Percentiles rank a stretch among this genome's conserved stretches.
Evolutionary conservation across 306 rosid genomes (phyloP).

Genomic region (Corylus heterophylla): DNA sequence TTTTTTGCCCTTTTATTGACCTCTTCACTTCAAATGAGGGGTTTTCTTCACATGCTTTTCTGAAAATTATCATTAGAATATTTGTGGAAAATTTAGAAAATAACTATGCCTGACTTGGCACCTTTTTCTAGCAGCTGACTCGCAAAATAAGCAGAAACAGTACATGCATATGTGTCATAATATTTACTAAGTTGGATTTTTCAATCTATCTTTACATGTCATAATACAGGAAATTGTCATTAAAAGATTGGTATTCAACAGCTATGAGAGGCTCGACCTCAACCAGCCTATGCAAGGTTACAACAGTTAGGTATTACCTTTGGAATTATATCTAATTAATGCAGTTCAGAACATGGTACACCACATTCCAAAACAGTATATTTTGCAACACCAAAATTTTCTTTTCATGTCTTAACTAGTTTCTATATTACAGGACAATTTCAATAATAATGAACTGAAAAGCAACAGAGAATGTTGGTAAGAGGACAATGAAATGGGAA

Average conservation of each 20-base stretch:
- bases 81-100: not conserved
- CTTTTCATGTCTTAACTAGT: not conserved
- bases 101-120: not conserved
- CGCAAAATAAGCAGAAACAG: not conserved
- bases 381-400: not conserved
- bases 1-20: constrained; percentile 2
- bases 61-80: not conserved
- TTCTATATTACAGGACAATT: not conserved
- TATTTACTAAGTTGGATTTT: not conserved
- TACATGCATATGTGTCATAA: not conserved
- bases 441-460: not conserved
- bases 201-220: not conserved
- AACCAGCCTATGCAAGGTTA: not conserved
- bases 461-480: not conserved
- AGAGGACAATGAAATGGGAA: not conserved
- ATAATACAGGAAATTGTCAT: not conserved
- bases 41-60: not conserved
- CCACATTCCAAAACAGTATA: not conserved
- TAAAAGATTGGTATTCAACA: not conserved
- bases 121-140: not conserved
- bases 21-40: not conserved
- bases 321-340: not conserved
- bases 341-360: not conserved
- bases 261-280: not conserved
- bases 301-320: not conserved